phyloP scores from a whole-genome alignment of 768 basidiomycete genomes.

The Pleurotus platypus region DNA sequence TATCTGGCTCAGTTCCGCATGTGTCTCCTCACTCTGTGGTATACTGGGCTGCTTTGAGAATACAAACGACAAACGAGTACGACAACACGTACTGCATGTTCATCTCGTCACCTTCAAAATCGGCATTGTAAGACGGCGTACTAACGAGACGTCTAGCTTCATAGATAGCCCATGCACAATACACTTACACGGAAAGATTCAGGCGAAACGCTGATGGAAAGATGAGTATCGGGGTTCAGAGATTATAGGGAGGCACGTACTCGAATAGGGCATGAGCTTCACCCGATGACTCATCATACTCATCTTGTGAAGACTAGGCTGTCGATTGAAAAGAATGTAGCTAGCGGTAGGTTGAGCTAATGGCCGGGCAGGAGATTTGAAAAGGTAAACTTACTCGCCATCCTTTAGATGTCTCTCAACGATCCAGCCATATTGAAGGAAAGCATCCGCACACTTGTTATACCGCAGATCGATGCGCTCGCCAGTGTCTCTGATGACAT shows the following conservation, averaged over 20 bases:
- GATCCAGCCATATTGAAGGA: slow-evolving; percentile 97
- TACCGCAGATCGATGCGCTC: slow-evolving; percentile 96
- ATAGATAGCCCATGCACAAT: slow-evolving; percentile 13
- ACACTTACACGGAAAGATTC: slow-evolving; percentile 92
- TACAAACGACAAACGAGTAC: background rate
- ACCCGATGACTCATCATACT: slow-evolving; percentile 99
- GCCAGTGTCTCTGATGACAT: slow-evolving; percentile 95
- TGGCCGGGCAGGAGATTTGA: background rate
- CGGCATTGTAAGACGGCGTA: slow-evolving; percentile 98
- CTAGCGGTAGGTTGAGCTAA: slow-evolving; percentile 30
- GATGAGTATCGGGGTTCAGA: background rate
- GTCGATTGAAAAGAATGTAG: slow-evolving; percentile 94
- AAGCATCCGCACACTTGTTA: slow-evolving; percentile 93
- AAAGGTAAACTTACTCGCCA: slow-evolving; percentile 78
- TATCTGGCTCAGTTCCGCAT: slow-evolving; percentile 96
- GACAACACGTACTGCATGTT: slow-evolving; percentile 93
- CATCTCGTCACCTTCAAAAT: slow-evolving; percentile 99
- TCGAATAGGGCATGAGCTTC: slow-evolving; percentile 96
- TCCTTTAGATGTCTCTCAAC: slow-evolving; percentile 97
- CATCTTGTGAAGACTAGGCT: slow-evolving; percentile 99
- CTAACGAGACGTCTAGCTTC: slow-evolving; percentile 33
- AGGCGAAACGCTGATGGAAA: slow-evolving; percentile 81
- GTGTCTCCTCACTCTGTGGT: slow-evolving; percentile 97
- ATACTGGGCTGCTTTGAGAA: slow-evolving; percentile 49
- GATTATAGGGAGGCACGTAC: slow-evolving; percentile 42